phyloP scores from a whole-genome alignment of 495 filamentous ascomycete species.

The Penicillium riverlandense region DNA sequence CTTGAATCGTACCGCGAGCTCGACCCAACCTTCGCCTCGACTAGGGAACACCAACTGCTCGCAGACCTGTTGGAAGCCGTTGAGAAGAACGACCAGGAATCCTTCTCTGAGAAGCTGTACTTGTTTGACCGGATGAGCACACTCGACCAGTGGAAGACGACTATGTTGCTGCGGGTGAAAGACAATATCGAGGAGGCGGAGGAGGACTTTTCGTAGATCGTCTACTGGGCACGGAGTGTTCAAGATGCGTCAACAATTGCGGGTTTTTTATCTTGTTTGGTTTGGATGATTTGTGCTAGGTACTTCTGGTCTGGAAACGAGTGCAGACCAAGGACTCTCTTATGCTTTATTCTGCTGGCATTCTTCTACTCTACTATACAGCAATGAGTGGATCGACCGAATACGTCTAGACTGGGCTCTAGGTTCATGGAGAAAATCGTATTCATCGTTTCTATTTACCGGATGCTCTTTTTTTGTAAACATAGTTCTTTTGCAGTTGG shows the following conservation, averaged over 20 bases:
- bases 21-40: constrained; percentile 66
- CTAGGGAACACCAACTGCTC: constrained; percentile 73
- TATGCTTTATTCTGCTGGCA: background rate
- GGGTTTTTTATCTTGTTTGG: constrained; percentile 3
- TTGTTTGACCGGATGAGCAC: constrained; percentile 84
- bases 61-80: constrained; percentile 64
- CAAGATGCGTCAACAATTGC: background rate
- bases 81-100: constrained; percentile 66
- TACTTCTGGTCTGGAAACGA: constrained; percentile 2
- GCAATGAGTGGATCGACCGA: no score
- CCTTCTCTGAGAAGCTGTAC: constrained; percentile 78
- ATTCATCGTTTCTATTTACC: constrained; percentile 19
- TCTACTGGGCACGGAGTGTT: constrained; percentile 10
- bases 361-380: background rate
- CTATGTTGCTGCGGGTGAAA: constrained; percentile 75
- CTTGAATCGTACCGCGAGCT: constrained; percentile 75
- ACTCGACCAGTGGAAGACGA: constrained; percentile 94
- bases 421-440: constrained; percentile 17
- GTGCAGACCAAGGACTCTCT: background rate
- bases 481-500: background rate
- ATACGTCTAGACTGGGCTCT: no score
- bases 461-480: no score
- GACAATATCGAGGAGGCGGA: constrained; percentile 66
- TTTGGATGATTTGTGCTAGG: constrained; percentile 5
- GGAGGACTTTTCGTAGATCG: constrained; percentile 62